phyloP scores from a whole-genome alignment of 129 eudicot genomes.

The Dittrichia graveolens region DNA sequence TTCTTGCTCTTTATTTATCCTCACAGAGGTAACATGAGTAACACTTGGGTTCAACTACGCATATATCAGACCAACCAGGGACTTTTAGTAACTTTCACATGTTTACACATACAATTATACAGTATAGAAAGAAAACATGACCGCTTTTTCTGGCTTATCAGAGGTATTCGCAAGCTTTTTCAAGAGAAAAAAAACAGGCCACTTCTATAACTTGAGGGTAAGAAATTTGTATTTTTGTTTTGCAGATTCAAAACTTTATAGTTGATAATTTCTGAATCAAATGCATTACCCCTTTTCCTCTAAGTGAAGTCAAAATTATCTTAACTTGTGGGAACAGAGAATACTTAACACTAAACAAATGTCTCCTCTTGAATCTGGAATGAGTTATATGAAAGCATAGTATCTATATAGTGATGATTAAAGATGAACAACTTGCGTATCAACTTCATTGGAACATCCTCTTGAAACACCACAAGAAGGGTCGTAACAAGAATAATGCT shows the following conservation, averaged over 20 bases:
- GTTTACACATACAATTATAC: too few relatives aligned
- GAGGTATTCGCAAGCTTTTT: not conserved
- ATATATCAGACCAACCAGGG: not conserved
- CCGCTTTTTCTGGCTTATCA: too few relatives aligned
- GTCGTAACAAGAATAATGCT: too few relatives aligned
- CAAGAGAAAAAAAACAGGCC: not conserved
- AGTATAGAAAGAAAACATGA: too few relatives aligned
- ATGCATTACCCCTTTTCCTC: slow-evolving; percentile 1
- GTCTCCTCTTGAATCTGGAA: not conserved
- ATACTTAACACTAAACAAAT: not conserved
- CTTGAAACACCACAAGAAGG: not conserved
- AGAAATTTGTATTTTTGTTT: not conserved
- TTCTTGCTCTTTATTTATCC: not conserved
- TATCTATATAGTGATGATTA: not conserved
- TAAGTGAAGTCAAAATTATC: not conserved
- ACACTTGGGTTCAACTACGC: not conserved
- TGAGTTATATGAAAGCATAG: not conserved
- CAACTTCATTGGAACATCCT: not conserved
- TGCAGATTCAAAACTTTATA: not conserved
- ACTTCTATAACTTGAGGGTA: not conserved
- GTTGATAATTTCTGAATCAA: not conserved
- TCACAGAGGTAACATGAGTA: too few relatives aligned
- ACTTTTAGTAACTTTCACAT: not conserved
- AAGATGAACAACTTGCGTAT: slow-evolving; percentile 1
- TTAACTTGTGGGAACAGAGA: not conserved